phyloP scores from a whole-genome alignment of 139 green algal species.

The Coelastrella sp. region DNA sequence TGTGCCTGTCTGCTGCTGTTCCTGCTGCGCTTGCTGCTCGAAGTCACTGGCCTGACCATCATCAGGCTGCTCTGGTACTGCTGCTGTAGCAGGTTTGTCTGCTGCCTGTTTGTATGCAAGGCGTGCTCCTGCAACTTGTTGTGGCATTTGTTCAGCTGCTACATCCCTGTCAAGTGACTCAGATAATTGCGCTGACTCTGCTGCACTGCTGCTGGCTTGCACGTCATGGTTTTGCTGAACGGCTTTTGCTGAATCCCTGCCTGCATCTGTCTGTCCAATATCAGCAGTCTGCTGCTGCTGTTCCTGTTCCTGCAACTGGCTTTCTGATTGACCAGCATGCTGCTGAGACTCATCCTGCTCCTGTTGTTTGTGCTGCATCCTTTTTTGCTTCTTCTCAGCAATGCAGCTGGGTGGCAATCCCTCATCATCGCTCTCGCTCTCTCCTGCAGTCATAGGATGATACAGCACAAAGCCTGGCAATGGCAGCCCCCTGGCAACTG shows the following conservation, averaged over 20 bases:
- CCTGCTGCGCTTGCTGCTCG: not conserved
- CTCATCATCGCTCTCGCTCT: slow-evolving; percentile 78
- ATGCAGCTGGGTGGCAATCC: slow-evolving; percentile 57
- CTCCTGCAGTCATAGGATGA: slow-evolving; percentile 49
- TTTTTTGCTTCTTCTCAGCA: slow-evolving; percentile 33
- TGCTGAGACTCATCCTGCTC: not conserved
- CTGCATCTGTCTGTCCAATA: too few species aligned
- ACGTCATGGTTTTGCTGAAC: too few species aligned
- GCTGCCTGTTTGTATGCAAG: too few species aligned
- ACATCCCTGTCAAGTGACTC: not conserved
- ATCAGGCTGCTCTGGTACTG: not conserved
- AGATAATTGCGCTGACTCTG: too few species aligned
- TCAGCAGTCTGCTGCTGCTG: not conserved
- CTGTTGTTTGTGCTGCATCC: slow-evolving; percentile 19
- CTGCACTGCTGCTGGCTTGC: too few species aligned
- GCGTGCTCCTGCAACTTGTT: too few species aligned
- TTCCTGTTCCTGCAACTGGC: not conserved
- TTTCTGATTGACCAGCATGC: not conserved
- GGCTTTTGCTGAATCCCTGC: too few species aligned
- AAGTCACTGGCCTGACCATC: not conserved
- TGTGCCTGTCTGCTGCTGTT: not conserved
- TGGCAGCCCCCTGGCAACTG: too few species aligned
- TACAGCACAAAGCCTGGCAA: too few species aligned
- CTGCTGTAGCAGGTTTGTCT: too few species aligned
- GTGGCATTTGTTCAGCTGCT: slow-evolving; percentile 30